phyloP scores from a whole-genome alignment of 805 yeast genomes.

The Candida caryicola region DNA sequence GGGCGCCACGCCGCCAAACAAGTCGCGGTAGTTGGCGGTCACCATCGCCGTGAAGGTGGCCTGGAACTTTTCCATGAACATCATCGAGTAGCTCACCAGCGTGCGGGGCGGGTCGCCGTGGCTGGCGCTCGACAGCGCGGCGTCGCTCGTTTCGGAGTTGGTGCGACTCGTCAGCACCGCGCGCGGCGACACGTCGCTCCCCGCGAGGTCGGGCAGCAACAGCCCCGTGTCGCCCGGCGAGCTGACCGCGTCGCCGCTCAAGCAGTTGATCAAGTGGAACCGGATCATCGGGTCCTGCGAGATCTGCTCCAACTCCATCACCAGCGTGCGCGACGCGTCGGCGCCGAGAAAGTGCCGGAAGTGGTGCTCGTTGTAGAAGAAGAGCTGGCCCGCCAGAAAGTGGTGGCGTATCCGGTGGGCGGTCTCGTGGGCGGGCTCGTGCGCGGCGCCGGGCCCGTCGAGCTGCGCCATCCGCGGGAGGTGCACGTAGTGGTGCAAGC shows the following conservation, averaged over 20 bases:
- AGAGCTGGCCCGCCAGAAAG: slow-evolving; percentile 5
- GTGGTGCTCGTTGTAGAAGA: slow-evolving; percentile 16
- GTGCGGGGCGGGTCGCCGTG: background rate
- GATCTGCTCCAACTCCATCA: no score
- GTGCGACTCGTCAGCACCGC: background rate
- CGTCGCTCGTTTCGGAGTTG: no score
- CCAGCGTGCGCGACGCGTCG: no score
- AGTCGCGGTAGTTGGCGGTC: background rate
- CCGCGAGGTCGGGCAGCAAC: no score
- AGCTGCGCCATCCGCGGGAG: slow-evolving; percentile 13
- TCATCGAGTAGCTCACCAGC: background rate
- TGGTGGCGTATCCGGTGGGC: no score
- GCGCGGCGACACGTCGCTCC: no score
- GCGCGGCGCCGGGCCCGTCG: background rate
- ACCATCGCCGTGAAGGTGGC: background rate
- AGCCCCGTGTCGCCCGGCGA: no score
- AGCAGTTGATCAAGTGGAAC: background rate
- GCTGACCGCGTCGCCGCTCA: no score
- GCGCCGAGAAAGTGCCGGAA: slow-evolving; percentile 5
- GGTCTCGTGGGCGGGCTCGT: slow-evolving; percentile 1
- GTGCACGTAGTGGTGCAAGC: slow-evolving; percentile 18
- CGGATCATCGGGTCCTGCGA: slow-evolving; percentile 2
- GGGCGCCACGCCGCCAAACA: background rate
- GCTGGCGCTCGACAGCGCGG: no score
- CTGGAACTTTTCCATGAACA: background rate